Evolutionary conservation across 305 asterid genomes (phyloP), one percentile per base, ranked within the genome.

Genomic region (Ajuga reptans): DNA sequence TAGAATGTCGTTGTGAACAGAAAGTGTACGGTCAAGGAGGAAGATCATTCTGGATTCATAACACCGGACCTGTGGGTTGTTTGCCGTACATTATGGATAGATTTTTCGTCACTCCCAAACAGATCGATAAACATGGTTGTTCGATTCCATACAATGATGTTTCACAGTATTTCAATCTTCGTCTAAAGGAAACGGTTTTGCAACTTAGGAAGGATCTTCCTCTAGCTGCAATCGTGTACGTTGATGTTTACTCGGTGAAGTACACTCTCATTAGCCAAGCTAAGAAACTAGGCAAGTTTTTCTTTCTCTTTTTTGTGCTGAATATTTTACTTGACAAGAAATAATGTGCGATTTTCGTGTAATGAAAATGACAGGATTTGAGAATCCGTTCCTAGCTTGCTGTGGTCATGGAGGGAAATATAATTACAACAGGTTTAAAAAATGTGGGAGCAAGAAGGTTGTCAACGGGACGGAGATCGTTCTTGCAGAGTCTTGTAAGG

Each of bases 321-420:
- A n/a, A n/a, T n/a, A n/a, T n/a, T n/a, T n/a, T n/a, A n/a, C n/a
- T 52, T 12, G 34, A 9, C 21, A 17, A 15, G 17, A 0, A 6
- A 54, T 61, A 54, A 34, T 55, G 47, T 43, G 51, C 11, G 0
- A 2, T 70, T 34, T 9, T 5, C 43, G 4, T 68, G 63, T 67
- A 14, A 45, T 53, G 69, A 27, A 39, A 56, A 71, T 79, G 66
- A 75, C 87, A 90, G 97, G 96, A 15, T 90, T 87, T 43, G 87
- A 73, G 79, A 61, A 83, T 57, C 95, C 91, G 1, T 84, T 90
- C 58, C 73, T 83, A 21, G 92, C 72, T 73, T 91, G 97, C 60
- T 91, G 97, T 69, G 96, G 97, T 1, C 83, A 78, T 78, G 97
- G 93, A 29, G 95, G 97, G 51, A 84, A 81, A 42, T 91, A 85